These are phyloP conservation scores for Termitomyces sp. DNA, from an alignment of 768 basidiomycete species.

Conservation along the genomic window DNA sequence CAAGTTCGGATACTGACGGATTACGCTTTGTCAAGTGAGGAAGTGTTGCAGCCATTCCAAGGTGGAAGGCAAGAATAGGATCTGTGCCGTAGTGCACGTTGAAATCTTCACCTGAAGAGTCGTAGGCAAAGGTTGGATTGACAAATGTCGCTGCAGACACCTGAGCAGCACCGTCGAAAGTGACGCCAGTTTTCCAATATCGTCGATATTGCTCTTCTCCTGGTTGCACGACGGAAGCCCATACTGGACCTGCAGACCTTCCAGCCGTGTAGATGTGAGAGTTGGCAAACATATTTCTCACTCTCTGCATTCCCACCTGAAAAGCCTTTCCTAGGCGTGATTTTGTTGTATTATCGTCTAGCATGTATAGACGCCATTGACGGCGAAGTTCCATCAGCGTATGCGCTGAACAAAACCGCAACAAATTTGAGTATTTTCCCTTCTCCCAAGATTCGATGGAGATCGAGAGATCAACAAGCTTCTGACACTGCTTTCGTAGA, in stretches of 20 bases:
- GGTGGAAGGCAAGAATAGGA: slow-evolving; percentile 41
- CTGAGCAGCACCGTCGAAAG: slow-evolving; percentile 21
- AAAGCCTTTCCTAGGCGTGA: slow-evolving; percentile 24
- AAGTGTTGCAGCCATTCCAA: slow-evolving; percentile 27
- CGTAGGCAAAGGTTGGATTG: slow-evolving; percentile 49
- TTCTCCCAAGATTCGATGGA: slow-evolving; percentile 37
- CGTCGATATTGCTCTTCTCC: slow-evolving; percentile 23
- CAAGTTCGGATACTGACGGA: slow-evolving; percentile 20
- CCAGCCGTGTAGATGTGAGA: slow-evolving; percentile 7
- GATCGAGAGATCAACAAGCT: slow-evolving; percentile 32
- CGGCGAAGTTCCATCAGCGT: slow-evolving; percentile 38
- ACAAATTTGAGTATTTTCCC: slow-evolving; percentile 34
- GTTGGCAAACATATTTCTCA: slow-evolving; percentile 6
- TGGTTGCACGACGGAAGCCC: slow-evolving; percentile 14
- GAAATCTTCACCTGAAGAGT: slow-evolving; percentile 35
- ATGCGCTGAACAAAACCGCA: slow-evolving; percentile 37
- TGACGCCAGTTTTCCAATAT: slow-evolving; percentile 46
- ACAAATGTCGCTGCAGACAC: slow-evolving; percentile 25
- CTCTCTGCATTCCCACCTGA: slow-evolving; percentile 18
- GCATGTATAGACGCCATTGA: slow-evolving; percentile 39
- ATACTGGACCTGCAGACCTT: slow-evolving; percentile 39
- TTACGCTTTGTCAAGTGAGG: slow-evolving; percentile 19
- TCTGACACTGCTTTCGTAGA: slow-evolving; percentile 38
- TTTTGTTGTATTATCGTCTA: slow-evolving; percentile 18
- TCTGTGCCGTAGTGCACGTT: slow-evolving; percentile 44